Base-by-base conservation (phyloP, 345 rosid species). In the Boechera retrofracta region DNA sequence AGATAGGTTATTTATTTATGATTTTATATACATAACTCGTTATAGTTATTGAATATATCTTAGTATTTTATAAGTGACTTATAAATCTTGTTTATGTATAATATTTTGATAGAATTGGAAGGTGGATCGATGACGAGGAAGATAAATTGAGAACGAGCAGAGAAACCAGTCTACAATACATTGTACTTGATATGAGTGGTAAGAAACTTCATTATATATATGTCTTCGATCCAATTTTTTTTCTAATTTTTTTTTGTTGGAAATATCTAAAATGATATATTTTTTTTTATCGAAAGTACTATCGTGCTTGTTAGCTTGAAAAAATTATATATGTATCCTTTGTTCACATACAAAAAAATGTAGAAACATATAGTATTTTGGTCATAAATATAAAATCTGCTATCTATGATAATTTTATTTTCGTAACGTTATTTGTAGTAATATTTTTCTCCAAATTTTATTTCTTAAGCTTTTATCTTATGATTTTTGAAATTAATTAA, bases 81-180 rank as follows among this genome's bases (percentile, higher is more conserved):
- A 47, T 15, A 15, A 2, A 1, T 13, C 4, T 1, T n/a, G 44
- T 8, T 15, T 44, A 7, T 29, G 58, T 41, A 28, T 57, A 18
- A 29, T 6, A 64, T 69, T 28, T 24, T 57, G 57, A 15, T 58
- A 92, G 97, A 84, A 87, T 92, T 35, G 72, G 82, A 6, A 88
- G 97, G 79, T 93, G 98, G 98, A 81, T 91, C 8, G 85, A 88
- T 76, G 95, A 91, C 33, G 92, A 91, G 66, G 98, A 93, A 79
- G 92, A 88, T 2, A 84, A 68, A 74, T n/a, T 89, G 84, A 87
- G 77, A 75, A 81, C 78, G 49, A 72, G 79, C 0, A 88, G 81
- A 51, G 89, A 87, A 72, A 75, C 73, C 38, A 72, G 74, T 72
- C 79, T 94, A 75, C 90, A 87, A 48, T 89, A 89, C 78, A 86